Evolutionary conservation across 2,329 filamentous ascomycete species (phyloP), one percentile per base, ranked within the genome.

Genomic region (Ophiocordyceps camponoti-leonardi): DNA sequence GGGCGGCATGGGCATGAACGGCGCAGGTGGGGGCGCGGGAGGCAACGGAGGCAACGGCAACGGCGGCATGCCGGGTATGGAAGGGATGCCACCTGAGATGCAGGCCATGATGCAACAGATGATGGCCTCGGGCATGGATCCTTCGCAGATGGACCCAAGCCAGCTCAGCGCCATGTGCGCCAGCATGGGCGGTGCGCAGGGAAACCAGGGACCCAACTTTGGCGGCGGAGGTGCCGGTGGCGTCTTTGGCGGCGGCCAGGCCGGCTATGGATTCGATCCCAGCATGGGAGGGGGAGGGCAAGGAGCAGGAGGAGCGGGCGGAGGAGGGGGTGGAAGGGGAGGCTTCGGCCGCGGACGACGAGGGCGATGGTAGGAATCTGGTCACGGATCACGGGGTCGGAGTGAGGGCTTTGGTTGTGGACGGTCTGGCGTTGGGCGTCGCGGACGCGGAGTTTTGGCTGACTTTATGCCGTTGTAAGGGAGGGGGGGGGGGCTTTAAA

Each of bases 71-170:
- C 54, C 69, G 0, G 72, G 72, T 4, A 76, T 78, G 72, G 76
- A 80, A 22, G 74, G 72, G n/a, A 75, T 80, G 60, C 64, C 75
- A 3, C 71, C 76, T 0, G 77, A 81, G 56, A 80, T 81, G 73
- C 77, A 81, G 57, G 67, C 68, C 42, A 78, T 81, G 73, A 77
- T 81, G 74, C 77, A 81, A 59, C 76, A 81, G 59, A 79, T 81
- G 75, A 79, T 81, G 72, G 68, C 72, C 1, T 67, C 68, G 1
- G 77, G 77, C 20, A 76, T 81, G 65, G 77, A 81, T 50, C 75
- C 76, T 39, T 76, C 68, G 49, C 77, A 81, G 61, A 79, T 81
- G 75, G 77, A 81, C 49, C 71, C 75, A 35, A 65, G 63, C 30
- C 61, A 72, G 48, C 72, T 77, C 65, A 67, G 67, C 14, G 67